Evolutionary conservation across 108 stramenopile species (phyloP), one percentile per base, ranked within the genome.

Genomic region (Schizochytrium sp.): DNA sequence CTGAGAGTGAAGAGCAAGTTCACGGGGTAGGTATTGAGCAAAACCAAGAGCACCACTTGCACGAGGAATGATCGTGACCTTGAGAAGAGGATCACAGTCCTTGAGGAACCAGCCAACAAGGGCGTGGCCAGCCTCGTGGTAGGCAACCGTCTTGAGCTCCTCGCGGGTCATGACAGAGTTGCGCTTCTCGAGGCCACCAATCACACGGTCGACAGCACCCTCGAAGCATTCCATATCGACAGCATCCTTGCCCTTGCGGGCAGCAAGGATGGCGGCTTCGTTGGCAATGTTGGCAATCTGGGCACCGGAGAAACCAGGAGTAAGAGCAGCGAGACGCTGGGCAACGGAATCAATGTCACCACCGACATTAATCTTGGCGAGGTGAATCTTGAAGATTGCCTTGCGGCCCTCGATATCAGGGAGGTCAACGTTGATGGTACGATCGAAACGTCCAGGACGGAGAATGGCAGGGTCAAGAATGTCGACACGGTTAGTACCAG

Each of bases 71-170:
- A 98, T 98, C 56, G 97, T 98, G 46, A 98, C 97, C 94, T 98
- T 98, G 72, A 98, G 88, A 42, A 98, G 93, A 5, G 97, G 98
- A 91, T 98, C 97, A 3, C 97, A 97, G 93, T 98, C 96, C 91
- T 98, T 96, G 83, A 98, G 92, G 91, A 97, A 97, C 97, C 97
- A 98, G 61, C 96, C 96, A 0, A 94, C 96, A 41, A 98, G 95
- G 41, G 97, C 97, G 89, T 98, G 97, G n/a, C 98, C 98, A 12
- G 98, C 97, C 94, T 98, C 98, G 91, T 98, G 98, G 93, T 97
- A 95, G 2, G 98, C 98, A 46, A 98, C 97, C 57, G 98, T 97
- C 28, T 91, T 87, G 88, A 94, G 94, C 92, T 98, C 97, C 57
- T 96, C 95, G 28, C 92, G 88, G 59, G 95, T 93, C 95, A 98